Conservation (phyloP, 2,329 filamentous ascomycete species). For the Sphaerulina vaccinii region DNA sequence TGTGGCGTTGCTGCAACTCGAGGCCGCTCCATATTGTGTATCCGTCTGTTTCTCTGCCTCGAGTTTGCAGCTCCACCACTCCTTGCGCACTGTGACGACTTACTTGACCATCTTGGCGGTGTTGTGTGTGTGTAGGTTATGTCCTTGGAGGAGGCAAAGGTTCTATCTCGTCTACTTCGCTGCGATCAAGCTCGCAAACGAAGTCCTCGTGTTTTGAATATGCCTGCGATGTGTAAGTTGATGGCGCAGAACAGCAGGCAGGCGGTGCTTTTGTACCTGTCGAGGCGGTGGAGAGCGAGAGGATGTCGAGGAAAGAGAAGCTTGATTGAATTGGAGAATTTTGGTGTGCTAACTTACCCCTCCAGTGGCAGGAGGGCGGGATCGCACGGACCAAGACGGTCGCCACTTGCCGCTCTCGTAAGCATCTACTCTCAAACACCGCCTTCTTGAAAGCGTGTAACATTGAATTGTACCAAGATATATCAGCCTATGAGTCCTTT, state of each 20-base stretch:
- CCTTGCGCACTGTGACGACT: conserved; percentile 45
- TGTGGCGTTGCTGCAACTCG: neutral
- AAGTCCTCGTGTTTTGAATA: conserved; percentile 9
- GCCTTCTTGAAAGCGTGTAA: too few species aligned
- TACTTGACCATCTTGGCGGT: conserved; percentile 98
- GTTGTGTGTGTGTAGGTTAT: conserved; percentile 18
- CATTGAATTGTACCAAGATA: too few species aligned
- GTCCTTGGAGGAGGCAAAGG: conserved; percentile 7
- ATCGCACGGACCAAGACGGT: too few species aligned
- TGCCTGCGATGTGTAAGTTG: conserved; percentile 12
- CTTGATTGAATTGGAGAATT: neutral
- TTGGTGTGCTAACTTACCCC: too few species aligned
- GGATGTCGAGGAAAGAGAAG: neutral
- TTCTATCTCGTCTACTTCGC: conserved; percentile 10
- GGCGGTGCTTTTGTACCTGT: neutral
- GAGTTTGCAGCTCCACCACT: neutral
- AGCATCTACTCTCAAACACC: too few species aligned
- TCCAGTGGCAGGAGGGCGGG: too few species aligned
- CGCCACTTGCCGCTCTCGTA: too few species aligned
- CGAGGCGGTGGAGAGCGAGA: conserved; percentile 1
- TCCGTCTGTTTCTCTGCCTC: neutral
- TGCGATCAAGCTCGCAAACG: conserved; percentile 8
- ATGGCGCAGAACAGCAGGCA: neutral
- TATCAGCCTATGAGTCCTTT: too few species aligned
- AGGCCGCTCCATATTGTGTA: neutral